Evolutionary conservation across 2,329 filamentous ascomycete species (phyloP), one percentile per base, ranked within the genome.

Genomic region (Beauveria rudraprayagi): DNA sequence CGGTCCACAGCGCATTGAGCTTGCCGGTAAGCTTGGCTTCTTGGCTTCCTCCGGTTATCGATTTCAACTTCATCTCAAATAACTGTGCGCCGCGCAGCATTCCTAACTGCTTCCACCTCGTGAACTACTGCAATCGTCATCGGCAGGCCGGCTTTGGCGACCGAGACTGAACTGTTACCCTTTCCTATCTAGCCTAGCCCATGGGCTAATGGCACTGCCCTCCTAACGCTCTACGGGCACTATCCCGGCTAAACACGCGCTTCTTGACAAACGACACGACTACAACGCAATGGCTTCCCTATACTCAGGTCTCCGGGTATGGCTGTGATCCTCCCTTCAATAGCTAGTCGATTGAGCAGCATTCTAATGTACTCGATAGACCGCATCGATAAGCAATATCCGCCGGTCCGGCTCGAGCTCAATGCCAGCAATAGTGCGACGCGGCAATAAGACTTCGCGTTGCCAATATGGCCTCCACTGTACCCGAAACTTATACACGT

Each of bases 281-380:
- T 26, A 26, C 26, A 40, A 16, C 55, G 40, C 43, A 58, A 58
- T 58, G 56, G 22, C 56, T 30, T 58, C 46, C 4, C 8, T 43
- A 6, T 58, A 51, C n/a, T 58, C 56, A 19, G 46, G 56, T 48
- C 46, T 58, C 28, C 46, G 56, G 56, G 56, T 58, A 51, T 19
- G 46, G 30, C 8, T 16, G 5, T 3, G 19, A 17, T 19, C 16
- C 10, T 1, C 17, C 1, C 17, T 24, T 22, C 16, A 14, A 9
- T 5, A n/a, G 11, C 46, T 43, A 5, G 44, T 5, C 16, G 24
- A 26, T 22, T 5, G 28, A 22, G 26, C 34, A 3, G 4, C 14
- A 16, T 5, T 14, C 55, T 57, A 48, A 57, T n/a, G 19, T 14
- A 22, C n/a, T 22, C 24, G 40, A 48, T 16, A 58, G 56, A 43